These are phyloP conservation scores for Fagopyrum esculentum DNA, from an alignment of 148 eudicot species.

Conservation along the genomic window DNA sequence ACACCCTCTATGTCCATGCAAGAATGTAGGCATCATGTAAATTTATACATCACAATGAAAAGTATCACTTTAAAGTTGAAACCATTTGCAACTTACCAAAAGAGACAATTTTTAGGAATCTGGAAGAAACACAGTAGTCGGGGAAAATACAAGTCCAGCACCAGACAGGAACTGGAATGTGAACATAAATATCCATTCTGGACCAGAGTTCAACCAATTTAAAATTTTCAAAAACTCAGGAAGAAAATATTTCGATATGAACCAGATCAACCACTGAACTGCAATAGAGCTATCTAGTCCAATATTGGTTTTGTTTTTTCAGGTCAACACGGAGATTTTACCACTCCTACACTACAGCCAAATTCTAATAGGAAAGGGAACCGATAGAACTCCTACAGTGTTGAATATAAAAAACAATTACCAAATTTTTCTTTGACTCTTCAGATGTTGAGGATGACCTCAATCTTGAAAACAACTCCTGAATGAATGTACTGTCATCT, in stretches of 20 bases:
- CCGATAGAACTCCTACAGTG: not conserved
- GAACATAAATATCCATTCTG: not conserved
- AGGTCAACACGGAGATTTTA: not conserved
- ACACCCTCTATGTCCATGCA: not conserved
- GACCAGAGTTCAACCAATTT: not conserved
- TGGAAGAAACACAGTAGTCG: not conserved
- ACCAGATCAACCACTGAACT: not conserved
- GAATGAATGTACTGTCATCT: constrained; percentile 74
- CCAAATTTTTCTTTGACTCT: constrained; percentile 86
- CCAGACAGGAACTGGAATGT: not conserved
- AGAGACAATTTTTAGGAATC: not conserved
- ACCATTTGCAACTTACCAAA: not conserved
- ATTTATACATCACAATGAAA: not conserved
- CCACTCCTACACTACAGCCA: not conserved
- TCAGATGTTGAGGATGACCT: constrained; percentile 45
- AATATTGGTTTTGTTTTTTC: not conserved
- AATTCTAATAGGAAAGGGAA: not conserved
- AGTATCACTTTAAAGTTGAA: not conserved
- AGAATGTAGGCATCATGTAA: not conserved
- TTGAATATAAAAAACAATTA: constrained; percentile 20
- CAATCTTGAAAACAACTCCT: constrained; percentile 73
- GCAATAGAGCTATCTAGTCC: not conserved
- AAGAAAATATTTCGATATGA: not conserved
- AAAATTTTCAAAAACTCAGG: not conserved
- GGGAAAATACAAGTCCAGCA: not conserved